Conservation (phyloP, 805 yeast species). For the Zygosaccharomyces rouxii region DNA sequence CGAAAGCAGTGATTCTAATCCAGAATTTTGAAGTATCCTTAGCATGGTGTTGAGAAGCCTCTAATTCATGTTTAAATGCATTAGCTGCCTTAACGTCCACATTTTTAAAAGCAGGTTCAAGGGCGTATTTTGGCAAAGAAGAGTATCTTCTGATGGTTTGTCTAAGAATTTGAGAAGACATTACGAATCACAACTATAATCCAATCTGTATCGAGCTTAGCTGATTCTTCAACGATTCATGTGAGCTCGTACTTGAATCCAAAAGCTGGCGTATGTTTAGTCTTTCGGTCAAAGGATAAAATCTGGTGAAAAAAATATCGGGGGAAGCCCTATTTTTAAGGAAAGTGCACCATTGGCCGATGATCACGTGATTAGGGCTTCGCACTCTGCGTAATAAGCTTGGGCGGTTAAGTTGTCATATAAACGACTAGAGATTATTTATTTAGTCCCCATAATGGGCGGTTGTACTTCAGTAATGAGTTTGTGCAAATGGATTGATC, state of each 20-base stretch:
- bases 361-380: slow-evolving; percentile 9
- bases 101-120: slow-evolving; percentile 46
- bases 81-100: slow-evolving; percentile 56
- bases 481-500: neutral
- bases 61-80: slow-evolving; percentile 56
- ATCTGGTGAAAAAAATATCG: neutral
- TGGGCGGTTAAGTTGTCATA: neutral
- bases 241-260: neutral
- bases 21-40: slow-evolving; percentile 68
- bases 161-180: slow-evolving; percentile 41
- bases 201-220: neutral
- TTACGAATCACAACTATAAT: neutral
- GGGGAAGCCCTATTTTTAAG: neutral
- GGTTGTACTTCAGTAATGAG: no score
- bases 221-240: neutral
- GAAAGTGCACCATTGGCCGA: slow-evolving; percentile 7
- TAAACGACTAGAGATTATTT: neutral
- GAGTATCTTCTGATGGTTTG: slow-evolving; percentile 37
- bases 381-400: neutral
- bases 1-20: slow-evolving; percentile 76
- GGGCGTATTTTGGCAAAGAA: slow-evolving; percentile 40
- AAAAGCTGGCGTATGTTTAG: neutral
- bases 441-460: no score
- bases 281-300: neutral
- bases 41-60: slow-evolving; percentile 77